Conservation (phyloP, 2,329 filamentous ascomycete genomes). For the Tothia fuscella region DNA sequence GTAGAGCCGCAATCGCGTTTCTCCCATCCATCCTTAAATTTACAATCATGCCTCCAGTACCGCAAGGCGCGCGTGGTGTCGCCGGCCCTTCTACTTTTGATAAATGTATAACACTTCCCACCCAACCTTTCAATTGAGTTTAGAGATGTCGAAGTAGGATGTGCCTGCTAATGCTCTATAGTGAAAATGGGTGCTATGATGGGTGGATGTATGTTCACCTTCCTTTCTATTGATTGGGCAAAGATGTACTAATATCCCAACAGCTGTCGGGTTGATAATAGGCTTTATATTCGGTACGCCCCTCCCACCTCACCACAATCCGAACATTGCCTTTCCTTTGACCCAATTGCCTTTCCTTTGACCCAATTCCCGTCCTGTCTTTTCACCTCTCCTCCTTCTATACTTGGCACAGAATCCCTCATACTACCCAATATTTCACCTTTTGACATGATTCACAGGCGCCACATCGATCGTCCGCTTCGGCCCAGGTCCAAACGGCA, state of each 20-base stretch:
- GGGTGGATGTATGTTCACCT: conserved; percentile 70
- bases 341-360: conserved; percentile 5
- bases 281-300: conserved; percentile 98
- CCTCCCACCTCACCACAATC: too few relatives aligned
- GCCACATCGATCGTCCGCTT: conserved; percentile 92
- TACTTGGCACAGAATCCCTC: too few relatives aligned
- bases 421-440: too few relatives aligned
- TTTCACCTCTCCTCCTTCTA: neutral
- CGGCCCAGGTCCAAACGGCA: conserved; percentile 82
- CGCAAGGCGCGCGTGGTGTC: conserved; percentile 25
- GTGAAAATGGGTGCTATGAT: conserved; percentile 99
- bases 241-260: too few relatives aligned
- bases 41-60: conserved; percentile 8
- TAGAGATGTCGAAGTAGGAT: conserved; percentile 11
- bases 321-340: too few relatives aligned
- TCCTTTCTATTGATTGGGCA: too few relatives aligned
- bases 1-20: too few relatives aligned
- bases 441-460: too few relatives aligned
- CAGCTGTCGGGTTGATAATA: conserved; percentile 91
- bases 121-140: conserved; percentile 14
- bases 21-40: neutral
- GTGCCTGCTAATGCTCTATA: conserved; percentile 31
- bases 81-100: conserved; percentile 56
- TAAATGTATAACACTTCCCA: conserved; percentile 61
- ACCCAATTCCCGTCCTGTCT: too few relatives aligned